phyloP scores from a whole-genome alignment of 2,329 filamentous ascomycete genomes.

The Curvularia eragrostidis region DNA sequence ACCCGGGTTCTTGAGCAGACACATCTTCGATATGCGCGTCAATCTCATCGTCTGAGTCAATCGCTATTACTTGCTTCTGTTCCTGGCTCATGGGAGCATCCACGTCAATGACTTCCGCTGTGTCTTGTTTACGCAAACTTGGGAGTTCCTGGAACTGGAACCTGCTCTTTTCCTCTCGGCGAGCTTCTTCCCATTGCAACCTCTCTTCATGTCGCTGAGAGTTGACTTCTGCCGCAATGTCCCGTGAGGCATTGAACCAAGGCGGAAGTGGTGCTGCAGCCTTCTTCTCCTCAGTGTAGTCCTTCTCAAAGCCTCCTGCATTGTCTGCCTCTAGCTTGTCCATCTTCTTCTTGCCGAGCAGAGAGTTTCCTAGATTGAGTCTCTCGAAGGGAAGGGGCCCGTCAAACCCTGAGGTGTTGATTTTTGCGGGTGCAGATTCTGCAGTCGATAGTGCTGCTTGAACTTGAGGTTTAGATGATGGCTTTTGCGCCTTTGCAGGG shows the following conservation, averaged over 20 bases:
- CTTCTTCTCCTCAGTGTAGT: constrained; percentile 49
- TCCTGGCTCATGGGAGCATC: constrained; percentile 52
- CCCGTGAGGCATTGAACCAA: constrained; percentile 70
- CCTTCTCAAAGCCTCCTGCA: constrained; percentile 71
- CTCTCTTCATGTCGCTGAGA: constrained; percentile 53
- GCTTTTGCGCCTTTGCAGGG: constrained; percentile 42
- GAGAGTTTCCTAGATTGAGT: constrained; percentile 71
- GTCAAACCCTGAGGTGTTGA: constrained; percentile 68
- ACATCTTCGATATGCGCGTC: constrained; percentile 45
- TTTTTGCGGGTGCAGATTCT: constrained; percentile 52
- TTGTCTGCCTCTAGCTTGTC: constrained; percentile 60
- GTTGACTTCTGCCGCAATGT: constrained; percentile 62
- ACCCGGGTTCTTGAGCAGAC: constrained; percentile 34
- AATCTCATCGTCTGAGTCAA: constrained; percentile 67
- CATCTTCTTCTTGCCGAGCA: constrained; percentile 60
- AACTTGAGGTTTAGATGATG: constrained; percentile 31
- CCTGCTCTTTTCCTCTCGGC: constrained; percentile 62
- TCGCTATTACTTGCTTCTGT: constrained; percentile 63
- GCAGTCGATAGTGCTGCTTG: constrained; percentile 14
- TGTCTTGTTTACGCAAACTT: constrained; percentile 63
- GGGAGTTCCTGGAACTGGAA: constrained; percentile 70
- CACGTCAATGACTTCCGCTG: constrained; percentile 56
- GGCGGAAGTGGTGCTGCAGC: constrained; percentile 71
- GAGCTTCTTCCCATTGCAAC: constrained; percentile 61
- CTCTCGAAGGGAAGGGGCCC: constrained; percentile 91